Evolutionary conservation across 805 yeast genomes (phyloP).

Genomic region (Pichia phayaonensis): DNA sequence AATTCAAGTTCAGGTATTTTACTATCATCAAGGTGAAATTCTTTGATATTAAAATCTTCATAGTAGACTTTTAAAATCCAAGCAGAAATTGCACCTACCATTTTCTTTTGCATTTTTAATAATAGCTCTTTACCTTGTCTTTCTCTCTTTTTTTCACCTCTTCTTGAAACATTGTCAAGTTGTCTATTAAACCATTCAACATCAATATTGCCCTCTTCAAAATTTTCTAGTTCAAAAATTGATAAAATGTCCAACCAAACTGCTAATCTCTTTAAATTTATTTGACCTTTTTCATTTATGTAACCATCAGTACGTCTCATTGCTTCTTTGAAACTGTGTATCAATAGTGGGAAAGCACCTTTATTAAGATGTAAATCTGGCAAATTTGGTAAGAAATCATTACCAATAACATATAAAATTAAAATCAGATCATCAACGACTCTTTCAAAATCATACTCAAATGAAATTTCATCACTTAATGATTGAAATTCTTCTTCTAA

Average conservation of each 20-base stretch:
- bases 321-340: slow-evolving; percentile 81
- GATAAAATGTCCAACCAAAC: slow-evolving; percentile 72
- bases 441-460: slow-evolving; percentile 78
- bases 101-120: slow-evolving; percentile 64
- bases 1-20: slow-evolving; percentile 39
- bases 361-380: slow-evolving; percentile 91
- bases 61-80: slow-evolving; percentile 35
- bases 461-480: slow-evolving; percentile 53
- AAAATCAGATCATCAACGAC: slow-evolving; percentile 87
- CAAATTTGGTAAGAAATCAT: slow-evolving; percentile 93
- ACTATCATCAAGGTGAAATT: slow-evolving; percentile 28
- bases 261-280: slow-evolving; percentile 65
- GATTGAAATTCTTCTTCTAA: slow-evolving; percentile 77
- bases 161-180: slow-evolving; percentile 66
- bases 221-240: slow-evolving; percentile 75
- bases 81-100: slow-evolving; percentile 50
- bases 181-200: slow-evolving; percentile 88
- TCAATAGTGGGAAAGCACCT: slow-evolving; percentile 91
- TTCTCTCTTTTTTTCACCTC: slow-evolving; percentile 63
- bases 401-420: slow-evolving; percentile 91
- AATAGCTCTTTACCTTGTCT: slow-evolving; percentile 58
- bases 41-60: slow-evolving; percentile 28
- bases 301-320: slow-evolving; percentile 73
- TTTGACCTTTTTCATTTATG: slow-evolving; percentile 72
- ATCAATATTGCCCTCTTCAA: slow-evolving; percentile 78